Percentiles rank a stretch among this genome's conserved stretches.
phyloP scores from a whole-genome alignment of 2,329 filamentous ascomycete species.

The Scortechinia acanthostroma region DNA sequence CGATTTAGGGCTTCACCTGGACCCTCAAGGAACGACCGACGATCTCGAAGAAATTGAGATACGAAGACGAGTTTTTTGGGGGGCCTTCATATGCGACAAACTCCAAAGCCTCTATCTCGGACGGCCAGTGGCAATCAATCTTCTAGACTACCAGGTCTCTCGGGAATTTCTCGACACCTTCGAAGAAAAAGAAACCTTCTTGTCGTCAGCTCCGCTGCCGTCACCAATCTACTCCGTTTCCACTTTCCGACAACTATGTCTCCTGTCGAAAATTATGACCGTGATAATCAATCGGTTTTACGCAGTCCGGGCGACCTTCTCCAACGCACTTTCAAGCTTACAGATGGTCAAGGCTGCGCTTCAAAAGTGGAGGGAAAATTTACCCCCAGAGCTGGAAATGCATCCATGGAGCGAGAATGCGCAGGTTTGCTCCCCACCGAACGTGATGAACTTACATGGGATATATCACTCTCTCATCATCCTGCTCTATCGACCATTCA shows the following conservation, averaged over 20 bases:
- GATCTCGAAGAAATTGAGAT: conserved; percentile 15
- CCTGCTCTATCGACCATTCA: background rate
- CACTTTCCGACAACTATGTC: conserved; percentile 7
- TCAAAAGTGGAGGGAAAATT: conserved; percentile 4
- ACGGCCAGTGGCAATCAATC: conserved; percentile 12
- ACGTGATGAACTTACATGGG: conserved; percentile 7
- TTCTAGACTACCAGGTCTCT: conserved; percentile 12
- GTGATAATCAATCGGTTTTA: conserved; percentile 7
- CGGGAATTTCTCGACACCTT: conserved; percentile 11
- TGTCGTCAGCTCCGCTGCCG: background rate
- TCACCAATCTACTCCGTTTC: conserved; percentile 7
- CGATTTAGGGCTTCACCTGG: conserved; percentile 27
- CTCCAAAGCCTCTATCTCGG: conserved; percentile 18
- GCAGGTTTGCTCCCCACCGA: conserved; percentile 3
- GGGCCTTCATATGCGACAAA: conserved; percentile 19
- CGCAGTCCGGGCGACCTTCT: conserved; percentile 4
- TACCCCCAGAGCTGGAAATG: conserved; percentile 5
- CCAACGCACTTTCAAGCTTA: conserved; percentile 2
- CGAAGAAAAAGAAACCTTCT: conserved; percentile 10
- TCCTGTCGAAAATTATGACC: conserved; percentile 6
- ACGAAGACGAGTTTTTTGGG: conserved; percentile 20
- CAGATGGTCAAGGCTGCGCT: conserved; percentile 5
- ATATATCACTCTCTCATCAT: background rate
- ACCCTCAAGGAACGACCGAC: conserved; percentile 10
- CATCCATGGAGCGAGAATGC: conserved; percentile 3